A percentile compares a stretch with the other conserved stretches of the same genome.
Conservation (phyloP, 768 basidiomycete species). For the Lactarius hatsudake region DNA sequence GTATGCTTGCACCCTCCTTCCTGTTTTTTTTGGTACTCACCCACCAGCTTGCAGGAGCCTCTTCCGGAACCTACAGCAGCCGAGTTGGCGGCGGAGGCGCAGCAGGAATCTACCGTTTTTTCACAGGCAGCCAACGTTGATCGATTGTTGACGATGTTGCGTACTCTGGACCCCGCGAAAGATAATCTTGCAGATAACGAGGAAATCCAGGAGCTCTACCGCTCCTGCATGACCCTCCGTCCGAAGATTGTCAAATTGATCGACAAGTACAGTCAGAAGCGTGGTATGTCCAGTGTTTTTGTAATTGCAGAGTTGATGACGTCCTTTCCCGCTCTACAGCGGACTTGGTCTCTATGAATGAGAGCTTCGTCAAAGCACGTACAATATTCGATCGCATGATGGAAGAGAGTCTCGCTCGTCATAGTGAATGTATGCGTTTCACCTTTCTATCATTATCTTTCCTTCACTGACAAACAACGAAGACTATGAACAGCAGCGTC, state of each 20-base stretch:
- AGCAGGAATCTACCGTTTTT: constrained; percentile 87
- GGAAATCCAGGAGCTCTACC: constrained; percentile 74
- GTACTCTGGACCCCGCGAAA: constrained; percentile 15
- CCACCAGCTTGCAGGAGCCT: constrained; percentile 52
- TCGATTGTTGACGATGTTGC: constrained; percentile 40
- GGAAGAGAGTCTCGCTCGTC: constrained; percentile 81
- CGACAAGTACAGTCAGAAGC: constrained; percentile 95
- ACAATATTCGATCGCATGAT: constrained; percentile 92
- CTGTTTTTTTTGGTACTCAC: neutral
- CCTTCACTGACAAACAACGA: constrained; percentile 2
- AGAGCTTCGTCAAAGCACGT: constrained; percentile 85
- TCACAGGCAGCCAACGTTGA: constrained; percentile 84
- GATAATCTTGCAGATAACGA: constrained; percentile 27
- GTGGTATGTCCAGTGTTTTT: constrained; percentile 41
- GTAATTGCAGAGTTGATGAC: neutral
- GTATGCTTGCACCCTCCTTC: constrained; percentile 43
- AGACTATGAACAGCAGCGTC: constrained; percentile 56
- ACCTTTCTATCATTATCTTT: constrained; percentile 14
- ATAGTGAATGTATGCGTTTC: constrained; percentile 55
- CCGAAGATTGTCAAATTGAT: constrained; percentile 97
- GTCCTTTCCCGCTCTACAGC: constrained; percentile 44
- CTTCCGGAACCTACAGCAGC: constrained; percentile 78
- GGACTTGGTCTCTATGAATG: constrained; percentile 92
- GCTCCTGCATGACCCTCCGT: constrained; percentile 81
- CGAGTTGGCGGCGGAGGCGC: constrained; percentile 77